These are phyloP conservation scores for Cyberlindnera japonica DNA, from an alignment of 805 yeast species.

Conservation along the genomic window DNA sequence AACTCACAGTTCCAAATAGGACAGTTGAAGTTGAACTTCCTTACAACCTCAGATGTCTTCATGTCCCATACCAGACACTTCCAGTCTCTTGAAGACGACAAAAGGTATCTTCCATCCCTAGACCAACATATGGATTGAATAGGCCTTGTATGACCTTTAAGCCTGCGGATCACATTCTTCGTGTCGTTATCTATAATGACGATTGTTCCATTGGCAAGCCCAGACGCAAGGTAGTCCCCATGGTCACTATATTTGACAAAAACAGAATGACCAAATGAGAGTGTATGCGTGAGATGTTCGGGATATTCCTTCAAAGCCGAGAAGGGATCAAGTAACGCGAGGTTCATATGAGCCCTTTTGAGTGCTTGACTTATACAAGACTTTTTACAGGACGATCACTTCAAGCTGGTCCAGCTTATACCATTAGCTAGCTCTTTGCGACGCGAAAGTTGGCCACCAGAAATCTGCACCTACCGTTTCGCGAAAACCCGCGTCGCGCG, in stretches of 20 bases:
- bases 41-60: conserved; percentile 35
- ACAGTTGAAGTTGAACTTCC: conserved; percentile 52
- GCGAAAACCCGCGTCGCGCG: conserved; percentile 3
- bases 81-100: conserved; percentile 82
- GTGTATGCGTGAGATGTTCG: conserved; percentile 69
- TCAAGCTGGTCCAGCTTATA: too few species aligned
- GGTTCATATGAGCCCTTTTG: conserved; percentile 49
- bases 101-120: conserved; percentile 58
- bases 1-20: conserved; percentile 71
- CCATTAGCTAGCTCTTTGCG: too few species aligned
- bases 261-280: conserved; percentile 64
- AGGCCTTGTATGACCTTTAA: conserved; percentile 66
- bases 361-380: background rate
- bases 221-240: conserved; percentile 87
- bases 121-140: conserved; percentile 80
- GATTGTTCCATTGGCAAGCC: conserved; percentile 69
- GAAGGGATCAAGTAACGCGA: conserved; percentile 84
- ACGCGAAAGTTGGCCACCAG: background rate
- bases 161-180: conserved; percentile 48
- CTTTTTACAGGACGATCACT: background rate
- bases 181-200: conserved; percentile 74
- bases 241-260: conserved; percentile 62
- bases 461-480: background rate
- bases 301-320: conserved; percentile 91
- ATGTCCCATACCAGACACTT: conserved; percentile 78